A percentile compares a stretch with the other conserved stretches of the same genome.
phyloP scores from a whole-genome alignment of 2,329 filamentous ascomycete species.

The Colletotrichum noveboracense region DNA sequence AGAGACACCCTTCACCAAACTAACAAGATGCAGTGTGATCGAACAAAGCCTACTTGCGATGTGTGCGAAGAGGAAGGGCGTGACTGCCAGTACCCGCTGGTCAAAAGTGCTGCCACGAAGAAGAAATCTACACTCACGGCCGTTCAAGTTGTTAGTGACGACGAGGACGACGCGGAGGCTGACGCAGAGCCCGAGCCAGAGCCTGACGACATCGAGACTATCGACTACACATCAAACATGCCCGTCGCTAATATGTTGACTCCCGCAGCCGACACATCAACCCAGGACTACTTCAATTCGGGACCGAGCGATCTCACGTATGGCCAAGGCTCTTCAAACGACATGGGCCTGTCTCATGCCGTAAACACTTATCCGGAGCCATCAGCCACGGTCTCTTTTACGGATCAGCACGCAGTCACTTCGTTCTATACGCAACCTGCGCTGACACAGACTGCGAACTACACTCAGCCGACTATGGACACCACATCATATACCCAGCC shows the following conservation, averaged over 20 bases:
- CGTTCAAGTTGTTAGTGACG: conserved; percentile 26
- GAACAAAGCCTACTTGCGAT: conserved; percentile 42
- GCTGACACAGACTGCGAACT: not conserved
- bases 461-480: not conserved
- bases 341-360: not conserved
- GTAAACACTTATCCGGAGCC: not conserved
- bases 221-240: conserved; percentile 23
- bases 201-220: conserved; percentile 21
- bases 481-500: not conserved
- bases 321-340: conserved; percentile 23
- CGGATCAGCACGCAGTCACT: not conserved
- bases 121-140: not conserved
- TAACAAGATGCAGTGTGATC: conserved; percentile 42
- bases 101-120: conserved; percentile 22
- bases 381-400: not conserved
- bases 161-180: conserved; percentile 18
- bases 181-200: conserved; percentile 19
- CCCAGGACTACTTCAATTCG: conserved; percentile 33
- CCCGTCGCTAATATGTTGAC: conserved; percentile 33
- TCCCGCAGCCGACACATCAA: conserved; percentile 23
- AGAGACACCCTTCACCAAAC: not conserved
- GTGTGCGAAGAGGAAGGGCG: conserved; percentile 37
- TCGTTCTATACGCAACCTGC: not conserved
- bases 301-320: conserved; percentile 27
- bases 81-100: conserved; percentile 44